phyloP scores from a whole-genome alignment of 2,329 filamentous ascomycete species.

The Teratosphaeria viscida region DNA sequence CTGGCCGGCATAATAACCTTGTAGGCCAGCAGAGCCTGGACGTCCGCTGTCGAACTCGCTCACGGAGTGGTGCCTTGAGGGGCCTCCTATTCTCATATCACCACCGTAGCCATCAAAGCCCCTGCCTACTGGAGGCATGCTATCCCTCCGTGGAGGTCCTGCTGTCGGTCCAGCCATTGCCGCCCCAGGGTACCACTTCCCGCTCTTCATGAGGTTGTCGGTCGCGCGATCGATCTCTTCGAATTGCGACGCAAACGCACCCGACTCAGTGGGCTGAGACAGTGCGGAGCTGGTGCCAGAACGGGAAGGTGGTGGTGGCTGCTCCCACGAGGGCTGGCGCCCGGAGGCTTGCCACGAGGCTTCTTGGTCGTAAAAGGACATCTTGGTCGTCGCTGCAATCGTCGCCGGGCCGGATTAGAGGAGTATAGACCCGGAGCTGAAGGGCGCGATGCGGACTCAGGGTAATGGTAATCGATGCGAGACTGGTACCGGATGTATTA shows the following conservation, averaged over 20 bases:
- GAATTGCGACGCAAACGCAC: conserved; percentile 76
- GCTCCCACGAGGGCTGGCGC: conserved; percentile 61
- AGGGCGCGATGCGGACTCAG: conserved; percentile 1
- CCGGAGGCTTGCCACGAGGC: conserved; percentile 49
- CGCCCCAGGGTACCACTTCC: conserved; percentile 62
- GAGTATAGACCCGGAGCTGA: conserved; percentile 10
- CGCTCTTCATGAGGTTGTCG: conserved; percentile 93
- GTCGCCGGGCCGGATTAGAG: conserved; percentile 11
- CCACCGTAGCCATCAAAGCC: conserved; percentile 12
- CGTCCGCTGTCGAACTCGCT: conserved; percentile 73
- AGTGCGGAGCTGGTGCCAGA: conserved; percentile 64
- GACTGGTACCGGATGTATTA: neutral
- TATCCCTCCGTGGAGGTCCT: conserved; percentile 60
- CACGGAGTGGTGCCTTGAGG: conserved; percentile 71
- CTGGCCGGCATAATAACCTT: conserved; percentile 90
- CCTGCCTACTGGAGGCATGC: conserved; percentile 52
- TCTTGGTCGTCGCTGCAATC: conserved; percentile 22
- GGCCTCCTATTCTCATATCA: conserved; percentile 58
- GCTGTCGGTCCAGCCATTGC: conserved; percentile 20
- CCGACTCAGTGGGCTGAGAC: conserved; percentile 50
- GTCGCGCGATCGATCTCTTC: conserved; percentile 94
- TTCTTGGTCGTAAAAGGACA: conserved; percentile 63
- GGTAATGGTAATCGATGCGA: neutral
- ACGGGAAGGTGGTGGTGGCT: conserved; percentile 51
- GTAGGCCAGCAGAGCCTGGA: conserved; percentile 65